These are phyloP conservation scores for Tephrocybe sp. DNA, from an alignment of 768 basidiomycete species.

Conservation along the genomic window DNA sequence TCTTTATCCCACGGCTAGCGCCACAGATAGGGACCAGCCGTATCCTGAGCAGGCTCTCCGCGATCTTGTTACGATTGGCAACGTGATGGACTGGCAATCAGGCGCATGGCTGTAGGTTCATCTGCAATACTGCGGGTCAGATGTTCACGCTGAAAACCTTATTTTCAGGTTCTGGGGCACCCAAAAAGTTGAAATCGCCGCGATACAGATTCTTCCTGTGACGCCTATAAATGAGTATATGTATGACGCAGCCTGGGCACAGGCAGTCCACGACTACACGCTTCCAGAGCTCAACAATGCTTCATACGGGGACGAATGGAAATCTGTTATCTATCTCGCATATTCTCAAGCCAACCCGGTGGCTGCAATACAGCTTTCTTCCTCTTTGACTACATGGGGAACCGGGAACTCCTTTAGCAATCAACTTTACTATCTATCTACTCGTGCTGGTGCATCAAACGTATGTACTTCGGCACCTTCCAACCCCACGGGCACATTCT, in stretches of 20 bases:
- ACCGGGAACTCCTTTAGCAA: conserved; percentile 29
- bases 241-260: conserved; percentile 30
- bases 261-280: conserved; percentile 25
- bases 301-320: conserved; percentile 29
- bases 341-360: conserved; percentile 26
- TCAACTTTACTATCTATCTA: conserved; percentile 30
- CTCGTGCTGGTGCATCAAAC: conserved; percentile 25
- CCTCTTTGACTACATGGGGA: conserved; percentile 29
- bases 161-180: conserved; percentile 28
- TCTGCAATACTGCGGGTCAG: neutral
- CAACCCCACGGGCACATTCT: conserved; percentile 29
- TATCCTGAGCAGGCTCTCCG: conserved; percentile 29
- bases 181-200: conserved; percentile 29
- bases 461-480: conserved; percentile 23
- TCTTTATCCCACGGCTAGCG: conserved; percentile 27
- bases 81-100: conserved; percentile 31
- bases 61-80: conserved; percentile 31
- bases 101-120: conserved; percentile 32
- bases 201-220: conserved; percentile 34
- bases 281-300: conserved; percentile 23
- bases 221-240: conserved; percentile 31
- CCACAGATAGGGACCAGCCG: conserved; percentile 29
- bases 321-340: conserved; percentile 30
- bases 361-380: conserved; percentile 25
- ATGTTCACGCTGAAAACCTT: neutral